Percentiles rank a stretch among this genome's conserved stretches.
These are phyloP conservation scores for Fusarium tupiense DNA, from an alignment of 2,329 filamentous ascomycete species.

Conservation along the genomic window DNA sequence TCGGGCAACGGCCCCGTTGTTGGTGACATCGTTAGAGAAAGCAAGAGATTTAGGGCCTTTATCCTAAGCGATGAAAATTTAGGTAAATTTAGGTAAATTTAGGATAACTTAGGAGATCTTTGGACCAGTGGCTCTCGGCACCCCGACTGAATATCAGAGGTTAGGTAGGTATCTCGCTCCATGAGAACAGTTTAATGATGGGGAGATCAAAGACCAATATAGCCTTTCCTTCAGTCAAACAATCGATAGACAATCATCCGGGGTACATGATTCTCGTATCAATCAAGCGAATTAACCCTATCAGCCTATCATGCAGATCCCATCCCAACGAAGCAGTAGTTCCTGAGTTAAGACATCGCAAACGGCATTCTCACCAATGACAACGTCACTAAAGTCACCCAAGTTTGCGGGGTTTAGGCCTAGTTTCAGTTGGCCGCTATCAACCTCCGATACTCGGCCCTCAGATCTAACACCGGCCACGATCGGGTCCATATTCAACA, in stretches of 20 bases:
- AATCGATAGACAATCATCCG: neutral
- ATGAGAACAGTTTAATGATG: no score
- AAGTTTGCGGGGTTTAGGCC: neutral
- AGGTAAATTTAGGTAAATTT: accelerated
- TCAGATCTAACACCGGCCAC: constrained; percentile 11
- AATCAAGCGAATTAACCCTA: neutral
- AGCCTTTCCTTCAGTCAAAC: accelerated
- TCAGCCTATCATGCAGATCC: constrained; percentile 7
- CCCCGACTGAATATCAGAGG: no score
- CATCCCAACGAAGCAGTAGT: neutral
- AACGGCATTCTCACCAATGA: neutral
- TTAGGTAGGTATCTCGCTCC: no score
- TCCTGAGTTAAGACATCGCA: neutral
- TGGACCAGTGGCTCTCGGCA: neutral
- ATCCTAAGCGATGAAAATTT: neutral
- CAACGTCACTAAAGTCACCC: neutral
- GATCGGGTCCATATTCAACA: neutral
- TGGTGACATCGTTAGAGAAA: neutral
- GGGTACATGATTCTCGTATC: neutral
- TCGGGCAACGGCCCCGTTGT: neutral
- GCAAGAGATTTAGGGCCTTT: accelerated
- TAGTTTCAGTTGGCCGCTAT: neutral
- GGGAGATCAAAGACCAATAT: neutral
- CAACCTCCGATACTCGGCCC: constrained; percentile 11
- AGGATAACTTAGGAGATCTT: neutral